Base-by-base conservation (phyloP, 768 basidiomycete species). In the Trametes punicea region DNA sequence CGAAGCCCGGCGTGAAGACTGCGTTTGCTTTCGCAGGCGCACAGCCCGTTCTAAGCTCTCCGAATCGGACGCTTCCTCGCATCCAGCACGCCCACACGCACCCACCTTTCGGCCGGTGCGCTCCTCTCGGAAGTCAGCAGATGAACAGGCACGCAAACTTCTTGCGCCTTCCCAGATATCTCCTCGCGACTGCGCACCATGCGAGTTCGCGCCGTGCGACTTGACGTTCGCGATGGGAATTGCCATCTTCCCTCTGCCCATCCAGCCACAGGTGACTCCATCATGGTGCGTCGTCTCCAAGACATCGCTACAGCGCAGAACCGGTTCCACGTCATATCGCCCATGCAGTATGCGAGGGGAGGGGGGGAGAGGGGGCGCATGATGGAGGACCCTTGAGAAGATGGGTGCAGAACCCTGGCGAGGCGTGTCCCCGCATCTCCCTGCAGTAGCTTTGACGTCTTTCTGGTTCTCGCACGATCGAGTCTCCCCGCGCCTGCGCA, bases 191-290 rank as follows among this genome's bases (percentile, higher is more conserved):
- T 57, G 56, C 56, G 56, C 42, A 31, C 33, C 8, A 47, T 27
- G 54, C 55, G 27, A 27, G 39, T 29, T 3, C 41, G 23, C n/a
- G 29, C 25, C 48, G 27, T 27, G 9, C 49, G 29, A 51, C 13
- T 31, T n/a, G n/a, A n/a, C n/a, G n/a, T 38, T 36, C 30, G 29
- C 50, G 46, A 46, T 57, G 56, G 56, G 44, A 57, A 57, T 57
- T 39, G 18, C 50, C 48, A 51, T 34, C 56, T 40, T 57, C 56
- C 56, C 56, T 57, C 49, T 57, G 56, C 56, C 56, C 56, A 51
- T 39, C 44, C 26, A 26, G 33, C 45, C 56, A 57, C 56, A 51
- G 44, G 50, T 51, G 56, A 52, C 56, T 51, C 56, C 56, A 57
- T 57, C 56, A n/a, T n/a, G n/a, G 50, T 51, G 56, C 49, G 11